Conservation (phyloP, 1,284 basidiomycete genomes). For the Moesziomyces sp. region DNA sequence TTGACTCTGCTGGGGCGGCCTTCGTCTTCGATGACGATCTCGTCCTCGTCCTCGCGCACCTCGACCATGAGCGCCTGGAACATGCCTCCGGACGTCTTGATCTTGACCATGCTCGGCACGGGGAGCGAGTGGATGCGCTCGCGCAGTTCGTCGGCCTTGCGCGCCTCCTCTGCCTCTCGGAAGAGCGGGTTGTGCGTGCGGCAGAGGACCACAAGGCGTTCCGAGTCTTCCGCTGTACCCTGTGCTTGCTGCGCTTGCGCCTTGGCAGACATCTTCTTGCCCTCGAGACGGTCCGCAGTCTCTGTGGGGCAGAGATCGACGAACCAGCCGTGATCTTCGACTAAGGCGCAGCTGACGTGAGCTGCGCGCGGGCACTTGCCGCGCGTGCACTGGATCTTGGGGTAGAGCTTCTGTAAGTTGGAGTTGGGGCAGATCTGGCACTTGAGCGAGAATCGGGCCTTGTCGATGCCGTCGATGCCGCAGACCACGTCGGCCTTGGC, state of each 20-base stretch:
- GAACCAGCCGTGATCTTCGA: constrained; percentile 62
- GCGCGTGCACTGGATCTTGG: constrained; percentile 92
- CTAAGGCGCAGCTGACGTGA: constrained; percentile 85
- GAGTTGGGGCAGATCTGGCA: constrained; percentile 82
- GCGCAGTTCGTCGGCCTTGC: constrained; percentile 44
- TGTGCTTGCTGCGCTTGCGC: background rate
- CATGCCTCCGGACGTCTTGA: constrained; percentile 52
- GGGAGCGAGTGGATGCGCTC: constrained; percentile 37
- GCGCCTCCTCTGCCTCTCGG: constrained; percentile 45
- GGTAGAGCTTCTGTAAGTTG: constrained; percentile 79
- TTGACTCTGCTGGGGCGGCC: constrained; percentile 45
- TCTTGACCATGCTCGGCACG: constrained; percentile 34
- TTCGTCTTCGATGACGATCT: constrained; percentile 47
- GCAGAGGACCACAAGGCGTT: constrained; percentile 64
- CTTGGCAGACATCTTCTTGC: constrained; percentile 25
- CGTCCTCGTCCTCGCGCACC: constrained; percentile 37
- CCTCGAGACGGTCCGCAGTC: constrained; percentile 60
- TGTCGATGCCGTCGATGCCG: constrained; percentile 57
- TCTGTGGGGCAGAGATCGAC: constrained; percentile 50
- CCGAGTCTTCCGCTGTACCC: constrained; percentile 26
- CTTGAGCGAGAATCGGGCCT: constrained; percentile 71
- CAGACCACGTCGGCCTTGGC: constrained; percentile 49
- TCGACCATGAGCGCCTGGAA: constrained; percentile 49
- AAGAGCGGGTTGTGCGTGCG: constrained; percentile 62
- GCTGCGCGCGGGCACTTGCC: constrained; percentile 92